These are phyloP conservation scores for Cryphonectria japonica DNA, from an alignment of 2,329 filamentous ascomycete genomes.

Conservation along the genomic window DNA sequence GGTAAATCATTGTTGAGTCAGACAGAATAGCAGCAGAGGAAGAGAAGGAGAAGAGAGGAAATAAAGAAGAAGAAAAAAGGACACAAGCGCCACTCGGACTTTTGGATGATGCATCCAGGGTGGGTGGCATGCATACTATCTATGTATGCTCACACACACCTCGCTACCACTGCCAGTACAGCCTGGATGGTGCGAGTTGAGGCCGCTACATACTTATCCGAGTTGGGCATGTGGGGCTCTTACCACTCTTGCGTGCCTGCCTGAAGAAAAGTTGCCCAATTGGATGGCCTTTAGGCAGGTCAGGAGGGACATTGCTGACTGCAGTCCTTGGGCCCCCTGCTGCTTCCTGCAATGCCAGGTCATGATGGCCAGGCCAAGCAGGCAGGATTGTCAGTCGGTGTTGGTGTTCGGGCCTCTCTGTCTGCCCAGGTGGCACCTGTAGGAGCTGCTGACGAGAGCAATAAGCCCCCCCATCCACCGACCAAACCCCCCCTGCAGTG, in stretches of 20 bases:
- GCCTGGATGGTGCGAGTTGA: too few species aligned
- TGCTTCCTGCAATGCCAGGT: not conserved
- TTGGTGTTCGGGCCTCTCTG: not conserved
- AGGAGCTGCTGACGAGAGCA: constrained; percentile 6
- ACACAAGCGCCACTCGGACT: not conserved
- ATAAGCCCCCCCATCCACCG: not conserved
- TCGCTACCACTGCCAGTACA: too few species aligned
- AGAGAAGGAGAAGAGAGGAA: too few species aligned
- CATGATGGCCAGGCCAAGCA: not conserved
- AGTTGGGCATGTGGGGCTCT: not conserved
- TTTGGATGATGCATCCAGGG: not conserved
- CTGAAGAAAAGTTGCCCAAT: not conserved
- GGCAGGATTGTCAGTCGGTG: not conserved
- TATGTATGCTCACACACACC: not conserved
- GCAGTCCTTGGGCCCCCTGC: not conserved
- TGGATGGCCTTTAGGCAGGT: not conserved
- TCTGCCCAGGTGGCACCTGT: not conserved
- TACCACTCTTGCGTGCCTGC: not conserved
- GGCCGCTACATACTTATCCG: too few species aligned
- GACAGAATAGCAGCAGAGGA: too few species aligned
- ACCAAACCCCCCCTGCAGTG: too few species aligned
- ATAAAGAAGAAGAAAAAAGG: not conserved
- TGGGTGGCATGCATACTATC: not conserved
- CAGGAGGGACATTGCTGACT: not conserved
- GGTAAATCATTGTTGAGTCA: too few species aligned